phyloP scores from a whole-genome alignment of 1,284 basidiomycete species.

The Cryptococcus sp. region DNA sequence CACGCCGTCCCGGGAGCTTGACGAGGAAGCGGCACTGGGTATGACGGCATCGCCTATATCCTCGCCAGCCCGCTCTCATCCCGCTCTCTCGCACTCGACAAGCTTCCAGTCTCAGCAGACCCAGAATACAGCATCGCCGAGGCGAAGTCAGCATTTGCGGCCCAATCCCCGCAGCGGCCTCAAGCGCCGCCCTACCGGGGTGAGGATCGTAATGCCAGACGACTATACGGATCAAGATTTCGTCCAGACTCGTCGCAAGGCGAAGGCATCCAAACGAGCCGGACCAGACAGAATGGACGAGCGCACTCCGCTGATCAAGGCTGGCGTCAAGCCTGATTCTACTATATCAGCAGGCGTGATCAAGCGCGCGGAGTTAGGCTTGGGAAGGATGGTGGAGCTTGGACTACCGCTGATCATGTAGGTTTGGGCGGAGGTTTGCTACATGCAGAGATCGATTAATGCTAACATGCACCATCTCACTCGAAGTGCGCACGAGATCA shows the following conservation, averaged over 20 bases:
- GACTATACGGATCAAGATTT: slow-evolving; percentile 5
- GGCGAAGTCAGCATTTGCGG: neutral
- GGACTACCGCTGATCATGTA: slow-evolving; percentile 45
- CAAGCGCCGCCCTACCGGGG: slow-evolving; percentile 42
- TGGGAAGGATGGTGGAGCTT: slow-evolving; percentile 46
- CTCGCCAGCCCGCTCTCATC: too few species aligned
- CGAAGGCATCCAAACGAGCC: neutral
- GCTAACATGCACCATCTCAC: neutral
- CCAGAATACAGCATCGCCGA: neutral
- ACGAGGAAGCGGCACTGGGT: slow-evolving; percentile 19
- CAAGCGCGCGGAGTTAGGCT: slow-evolving; percentile 24
- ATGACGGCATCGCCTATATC: neutral
- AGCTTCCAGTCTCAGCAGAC: too few species aligned
- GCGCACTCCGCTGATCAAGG: slow-evolving; percentile 48
- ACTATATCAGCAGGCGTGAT: slow-evolving; percentile 29
- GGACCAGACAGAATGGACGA: slow-evolving; percentile 19
- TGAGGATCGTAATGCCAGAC: slow-evolving; percentile 30
- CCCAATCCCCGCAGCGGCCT: slow-evolving; percentile 4
- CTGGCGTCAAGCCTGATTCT: slow-evolving; percentile 44
- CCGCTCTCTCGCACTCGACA: too few species aligned
- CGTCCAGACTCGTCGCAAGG: neutral
- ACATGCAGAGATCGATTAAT: neutral
- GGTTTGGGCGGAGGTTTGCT: slow-evolving; percentile 3
- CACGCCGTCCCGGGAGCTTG: neutral
- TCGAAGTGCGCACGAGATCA: slow-evolving; percentile 72